A percentile compares a stretch with the other conserved stretches of the same genome.
Evolutionary conservation across 1,284 basidiomycete genomes (phyloP).

Genomic region (Ustilago tritici): DNA sequence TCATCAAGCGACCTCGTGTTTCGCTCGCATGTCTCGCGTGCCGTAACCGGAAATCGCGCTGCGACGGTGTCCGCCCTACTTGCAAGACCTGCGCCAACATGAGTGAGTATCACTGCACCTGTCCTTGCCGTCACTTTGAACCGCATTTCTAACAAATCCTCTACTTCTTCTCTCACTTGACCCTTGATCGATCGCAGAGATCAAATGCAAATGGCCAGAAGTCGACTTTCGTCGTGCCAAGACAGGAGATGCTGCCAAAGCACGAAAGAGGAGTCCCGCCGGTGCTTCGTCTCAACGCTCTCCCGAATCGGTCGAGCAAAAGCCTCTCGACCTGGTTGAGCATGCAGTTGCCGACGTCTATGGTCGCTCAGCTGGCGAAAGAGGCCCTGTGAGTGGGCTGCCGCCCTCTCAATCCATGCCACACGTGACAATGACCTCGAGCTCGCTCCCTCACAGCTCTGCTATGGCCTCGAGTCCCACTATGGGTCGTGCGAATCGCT

Average conservation of each 20-base stretch:
- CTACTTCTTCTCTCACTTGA: not conserved
- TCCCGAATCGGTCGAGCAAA: slow-evolving; percentile 20
- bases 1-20: slow-evolving; percentile 53
- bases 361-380: slow-evolving; percentile 2
- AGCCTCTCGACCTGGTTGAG: slow-evolving; percentile 16
- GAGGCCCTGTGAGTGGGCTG: slow-evolving; percentile 4
- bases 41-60: slow-evolving; percentile 53
- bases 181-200: slow-evolving; percentile 19
- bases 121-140: not conserved
- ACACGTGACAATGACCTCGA: not conserved
- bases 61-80: slow-evolving; percentile 48
- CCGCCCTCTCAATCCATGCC: slow-evolving; percentile 30
- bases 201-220: slow-evolving; percentile 55
- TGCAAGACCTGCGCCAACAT: slow-evolving; percentile 54
- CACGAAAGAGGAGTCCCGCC: slow-evolving; percentile 29
- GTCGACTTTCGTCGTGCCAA: slow-evolving; percentile 54
- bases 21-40: slow-evolving; percentile 49
- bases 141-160: not conserved
- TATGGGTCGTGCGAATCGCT: slow-evolving; percentile 16
- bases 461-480: slow-evolving; percentile 12
- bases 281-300: slow-evolving; percentile 28
- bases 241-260: slow-evolving; percentile 38
- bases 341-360: slow-evolving; percentile 1
- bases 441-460: slow-evolving; percentile 2
- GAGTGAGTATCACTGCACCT: slow-evolving; percentile 31